Percentiles rank a stretch among this genome's conserved stretches.
phyloP scores from a whole-genome alignment of 257 asterid genomes.

The Petrea volubilis region DNA sequence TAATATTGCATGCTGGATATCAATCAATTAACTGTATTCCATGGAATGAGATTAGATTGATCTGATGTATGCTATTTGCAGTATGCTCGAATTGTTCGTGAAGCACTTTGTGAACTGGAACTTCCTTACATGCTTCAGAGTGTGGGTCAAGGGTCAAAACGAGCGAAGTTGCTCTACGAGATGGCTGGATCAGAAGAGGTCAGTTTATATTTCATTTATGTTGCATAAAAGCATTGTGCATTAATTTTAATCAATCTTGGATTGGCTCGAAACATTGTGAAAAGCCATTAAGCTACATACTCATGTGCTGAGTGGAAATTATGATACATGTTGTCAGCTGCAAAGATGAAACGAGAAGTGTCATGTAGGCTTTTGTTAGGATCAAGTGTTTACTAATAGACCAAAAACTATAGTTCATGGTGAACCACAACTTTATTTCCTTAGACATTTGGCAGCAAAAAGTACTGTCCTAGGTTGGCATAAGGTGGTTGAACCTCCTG shows the following conservation, averaged over 20 bases:
- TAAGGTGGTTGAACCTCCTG: no score
- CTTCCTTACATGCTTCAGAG: constrained; percentile 68
- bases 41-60: neutral
- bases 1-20: no score
- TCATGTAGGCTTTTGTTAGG: no score
- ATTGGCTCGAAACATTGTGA: neutral
- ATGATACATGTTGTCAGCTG: neutral
- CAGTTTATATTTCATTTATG: constrained; percentile 13
- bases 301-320: neutral
- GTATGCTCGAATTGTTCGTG: constrained; percentile 81
- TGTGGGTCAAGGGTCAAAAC: constrained; percentile 64
- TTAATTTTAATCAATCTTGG: neutral
- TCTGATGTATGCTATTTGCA: constrained; percentile 25
- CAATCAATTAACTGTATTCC: no score
- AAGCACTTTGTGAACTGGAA: constrained; percentile 79
- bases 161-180: constrained; percentile 46
- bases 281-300: neutral
- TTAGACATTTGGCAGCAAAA: no score
- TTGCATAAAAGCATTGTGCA: neutral
- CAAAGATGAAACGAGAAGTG: neutral
- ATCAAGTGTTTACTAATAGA: no score
- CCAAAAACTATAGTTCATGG: no score
- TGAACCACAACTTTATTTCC: no score
- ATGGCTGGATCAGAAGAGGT: constrained; percentile 69
- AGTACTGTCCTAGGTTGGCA: no score